These are phyloP conservation scores for Phenoliferia sp. DNA, from an alignment of 1,284 basidiomycete genomes.

Conservation along the genomic window DNA sequence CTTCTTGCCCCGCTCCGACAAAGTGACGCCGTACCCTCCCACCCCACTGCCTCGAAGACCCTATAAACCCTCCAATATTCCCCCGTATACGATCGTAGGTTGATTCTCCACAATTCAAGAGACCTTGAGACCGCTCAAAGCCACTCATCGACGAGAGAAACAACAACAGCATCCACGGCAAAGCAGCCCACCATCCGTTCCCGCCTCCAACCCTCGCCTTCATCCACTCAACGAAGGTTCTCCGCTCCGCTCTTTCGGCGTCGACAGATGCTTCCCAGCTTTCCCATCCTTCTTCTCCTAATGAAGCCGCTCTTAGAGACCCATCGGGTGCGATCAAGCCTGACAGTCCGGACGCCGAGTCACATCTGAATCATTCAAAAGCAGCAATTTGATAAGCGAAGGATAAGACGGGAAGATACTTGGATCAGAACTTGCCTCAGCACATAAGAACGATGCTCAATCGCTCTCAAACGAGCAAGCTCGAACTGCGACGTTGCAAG, in stretches of 20 bases:
- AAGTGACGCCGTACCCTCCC: neutral
- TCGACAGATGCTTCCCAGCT: conserved; percentile 8
- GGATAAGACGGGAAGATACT: no score
- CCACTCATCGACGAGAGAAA: neutral
- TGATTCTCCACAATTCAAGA: neutral
- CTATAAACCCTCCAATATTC: neutral
- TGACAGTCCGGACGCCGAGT: neutral
- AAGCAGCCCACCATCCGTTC: neutral
- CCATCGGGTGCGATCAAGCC: conserved; percentile 3
- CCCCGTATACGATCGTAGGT: neutral
- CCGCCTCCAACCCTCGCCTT: neutral
- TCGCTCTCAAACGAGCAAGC: conserved; percentile 11
- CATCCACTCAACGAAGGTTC: neutral
- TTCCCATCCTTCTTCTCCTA: conserved; percentile 44
- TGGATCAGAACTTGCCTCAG: no score
- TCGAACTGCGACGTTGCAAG: conserved; percentile 2
- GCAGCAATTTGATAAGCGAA: no score
- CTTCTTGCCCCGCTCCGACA: neutral
- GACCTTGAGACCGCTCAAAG: neutral
- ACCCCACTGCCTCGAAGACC: neutral
- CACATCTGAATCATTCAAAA: no score
- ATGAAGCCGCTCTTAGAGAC: neutral
- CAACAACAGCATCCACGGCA: neutral
- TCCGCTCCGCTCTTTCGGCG: neutral
- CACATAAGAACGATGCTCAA: conserved; percentile 10